These are phyloP conservation scores for Pythium periplocum DNA, from an alignment of 352 stramenopile species.

Conservation along the genomic window DNA sequence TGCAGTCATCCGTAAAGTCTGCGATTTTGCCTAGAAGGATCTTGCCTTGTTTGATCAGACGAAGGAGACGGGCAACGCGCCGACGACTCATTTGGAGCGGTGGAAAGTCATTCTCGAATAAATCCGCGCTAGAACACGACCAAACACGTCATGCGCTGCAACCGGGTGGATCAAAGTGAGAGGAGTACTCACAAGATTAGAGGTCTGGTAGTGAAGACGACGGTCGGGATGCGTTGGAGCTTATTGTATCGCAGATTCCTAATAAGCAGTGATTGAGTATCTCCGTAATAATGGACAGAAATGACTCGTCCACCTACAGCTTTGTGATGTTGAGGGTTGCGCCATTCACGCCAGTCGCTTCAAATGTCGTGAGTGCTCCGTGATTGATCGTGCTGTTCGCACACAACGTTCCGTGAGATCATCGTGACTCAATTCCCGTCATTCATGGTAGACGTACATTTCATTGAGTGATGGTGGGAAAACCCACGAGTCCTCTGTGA, in stretches of 20 bases:
- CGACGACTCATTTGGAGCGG: conserved; percentile 11
- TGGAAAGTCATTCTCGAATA: conserved; percentile 3
- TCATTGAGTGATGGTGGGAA: conserved; percentile 6
- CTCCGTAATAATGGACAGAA: not conserved
- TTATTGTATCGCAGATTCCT: conserved; percentile 14
- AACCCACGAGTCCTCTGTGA: not conserved
- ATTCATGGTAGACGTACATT: not conserved
- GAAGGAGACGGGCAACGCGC: conserved; percentile 10
- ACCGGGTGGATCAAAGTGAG: not conserved
- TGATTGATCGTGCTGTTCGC: conserved; percentile 7
- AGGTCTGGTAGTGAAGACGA: conserved; percentile 1
- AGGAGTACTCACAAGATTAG: conserved; percentile 5
- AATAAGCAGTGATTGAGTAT: not conserved
- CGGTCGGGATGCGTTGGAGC: conserved; percentile 8
- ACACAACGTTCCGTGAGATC: not conserved
- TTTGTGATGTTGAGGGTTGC: conserved; percentile 9
- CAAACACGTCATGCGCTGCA: not conserved
- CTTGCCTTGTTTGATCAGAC: conserved; percentile 9
- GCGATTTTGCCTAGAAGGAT: conserved; percentile 10
- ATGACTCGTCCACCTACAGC: conserved; percentile 1
- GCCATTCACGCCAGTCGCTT: conserved; percentile 4
- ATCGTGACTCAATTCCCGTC: not conserved
- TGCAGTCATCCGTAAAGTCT: conserved; percentile 10
- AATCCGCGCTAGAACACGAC: conserved; percentile 4
- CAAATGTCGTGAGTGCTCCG: conserved; percentile 2